These are phyloP conservation scores for Candida dubliniensis DNA, from an alignment of 1,139 yeast species.

Conservation along the genomic window DNA sequence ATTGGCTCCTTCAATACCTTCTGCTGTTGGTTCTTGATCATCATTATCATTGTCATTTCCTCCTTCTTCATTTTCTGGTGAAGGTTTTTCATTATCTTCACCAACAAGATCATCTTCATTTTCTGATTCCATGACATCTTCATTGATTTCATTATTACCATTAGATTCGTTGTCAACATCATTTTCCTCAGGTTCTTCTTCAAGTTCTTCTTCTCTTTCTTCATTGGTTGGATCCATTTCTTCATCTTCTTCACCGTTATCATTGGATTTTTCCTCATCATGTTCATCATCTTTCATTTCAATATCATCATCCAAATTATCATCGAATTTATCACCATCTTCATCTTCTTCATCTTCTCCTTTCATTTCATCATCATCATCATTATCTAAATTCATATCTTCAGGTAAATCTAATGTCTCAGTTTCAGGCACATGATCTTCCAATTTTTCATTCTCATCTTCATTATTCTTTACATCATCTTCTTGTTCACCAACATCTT, in stretches of 20 bases:
- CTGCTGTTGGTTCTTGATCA: slow-evolving; percentile 31
- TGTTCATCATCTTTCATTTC: slow-evolving; percentile 22
- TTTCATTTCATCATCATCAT: slow-evolving; percentile 49
- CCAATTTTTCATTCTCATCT: slow-evolving; percentile 70
- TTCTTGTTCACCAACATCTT: slow-evolving; percentile 76
- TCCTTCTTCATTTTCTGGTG: slow-evolving; percentile 22
- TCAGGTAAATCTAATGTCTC: slow-evolving; percentile 86
- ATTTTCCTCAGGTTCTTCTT: too few species aligned
- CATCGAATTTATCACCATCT: slow-evolving; percentile 29
- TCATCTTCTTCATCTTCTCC: slow-evolving; percentile 40
- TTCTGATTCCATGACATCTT: slow-evolving; percentile 29
- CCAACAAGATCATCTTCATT: slow-evolving; percentile 22
- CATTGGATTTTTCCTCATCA: slow-evolving; percentile 19
- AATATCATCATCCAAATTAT: slow-evolving; percentile 27
- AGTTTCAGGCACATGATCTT: slow-evolving; percentile 72
- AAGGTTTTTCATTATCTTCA: slow-evolving; percentile 18
- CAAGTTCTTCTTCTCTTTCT: too few species aligned
- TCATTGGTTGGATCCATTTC: slow-evolving; percentile 14
- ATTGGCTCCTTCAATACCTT: slow-evolving; percentile 50
- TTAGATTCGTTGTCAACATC: slow-evolving; percentile 22
- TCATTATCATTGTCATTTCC: slow-evolving; percentile 25
- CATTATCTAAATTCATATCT: slow-evolving; percentile 77
- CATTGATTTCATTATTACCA: slow-evolving; percentile 25
- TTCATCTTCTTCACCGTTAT: slow-evolving; percentile 16
- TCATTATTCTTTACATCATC: slow-evolving; percentile 76